phyloP scores from a whole-genome alignment of 768 basidiomycete species.

The Ramaria sp. region DNA sequence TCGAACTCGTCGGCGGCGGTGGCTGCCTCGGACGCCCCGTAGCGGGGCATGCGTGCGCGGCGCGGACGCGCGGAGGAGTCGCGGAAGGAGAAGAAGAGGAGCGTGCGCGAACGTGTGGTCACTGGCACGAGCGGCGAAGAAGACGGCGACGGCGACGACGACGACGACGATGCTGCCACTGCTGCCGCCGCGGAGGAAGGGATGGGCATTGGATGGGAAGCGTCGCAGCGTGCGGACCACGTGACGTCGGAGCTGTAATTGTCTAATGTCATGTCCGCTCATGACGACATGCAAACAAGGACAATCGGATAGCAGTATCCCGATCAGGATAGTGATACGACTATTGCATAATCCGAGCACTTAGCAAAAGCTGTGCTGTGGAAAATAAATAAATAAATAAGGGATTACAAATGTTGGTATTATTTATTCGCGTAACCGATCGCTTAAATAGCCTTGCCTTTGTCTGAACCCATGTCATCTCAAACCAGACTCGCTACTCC shows the following conservation, averaged over 20 bases:
- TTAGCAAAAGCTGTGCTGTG: background rate
- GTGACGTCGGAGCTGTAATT: background rate
- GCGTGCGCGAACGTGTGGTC: conserved; percentile 77
- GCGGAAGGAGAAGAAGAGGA: conserved; percentile 88
- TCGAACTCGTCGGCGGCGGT: conserved; percentile 21
- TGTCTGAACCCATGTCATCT: conserved; percentile 7
- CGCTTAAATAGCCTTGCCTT: background rate
- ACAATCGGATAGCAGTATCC: no score
- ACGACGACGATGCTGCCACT: no score
- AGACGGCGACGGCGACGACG: conserved; percentile 24
- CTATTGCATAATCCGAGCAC: no score
- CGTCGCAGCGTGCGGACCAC: background rate
- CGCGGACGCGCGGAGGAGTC: conserved; percentile 49
- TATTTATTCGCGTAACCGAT: background rate
- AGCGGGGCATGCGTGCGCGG: conserved; percentile 25
- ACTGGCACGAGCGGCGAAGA: conserved; percentile 18
- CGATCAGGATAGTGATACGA: no score
- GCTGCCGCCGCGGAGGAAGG: no score
- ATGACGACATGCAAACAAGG: no score
- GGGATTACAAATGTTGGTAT: no score
- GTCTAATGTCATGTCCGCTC: no score
- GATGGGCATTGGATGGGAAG: no score
- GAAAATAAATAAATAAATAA: no score
- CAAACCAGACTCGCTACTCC: conserved; percentile 11
- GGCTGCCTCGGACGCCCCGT: conserved; percentile 20